phyloP scores from a whole-genome alignment of 257 asterid species.

The Plantago major region DNA sequence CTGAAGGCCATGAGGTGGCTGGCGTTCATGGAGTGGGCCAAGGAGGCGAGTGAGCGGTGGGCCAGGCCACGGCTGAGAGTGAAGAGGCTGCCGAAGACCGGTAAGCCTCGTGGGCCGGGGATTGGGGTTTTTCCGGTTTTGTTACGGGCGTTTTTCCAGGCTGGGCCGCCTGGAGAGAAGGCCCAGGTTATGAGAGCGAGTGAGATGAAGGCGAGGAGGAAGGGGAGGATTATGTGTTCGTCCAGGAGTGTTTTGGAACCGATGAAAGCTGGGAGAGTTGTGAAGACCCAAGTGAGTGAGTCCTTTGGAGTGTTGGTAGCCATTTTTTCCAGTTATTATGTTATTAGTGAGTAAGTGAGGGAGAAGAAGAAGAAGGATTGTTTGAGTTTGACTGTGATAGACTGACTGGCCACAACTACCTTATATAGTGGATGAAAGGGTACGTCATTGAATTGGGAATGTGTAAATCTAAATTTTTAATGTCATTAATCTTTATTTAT shows the following conservation, averaged over 20 bases:
- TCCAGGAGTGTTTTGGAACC: constrained; percentile 45
- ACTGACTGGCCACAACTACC: too few species aligned
- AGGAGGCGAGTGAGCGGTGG: constrained; percentile 38
- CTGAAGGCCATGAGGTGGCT: constrained; percentile 66
- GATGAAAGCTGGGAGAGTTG: constrained; percentile 39
- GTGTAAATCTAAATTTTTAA: too few species aligned
- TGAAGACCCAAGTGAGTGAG: constrained; percentile 49
- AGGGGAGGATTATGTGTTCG: constrained; percentile 22
- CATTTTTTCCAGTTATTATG: too few species aligned
- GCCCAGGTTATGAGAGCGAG: constrained; percentile 35
- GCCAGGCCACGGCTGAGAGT: constrained; percentile 52
- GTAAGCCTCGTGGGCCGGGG: constrained; percentile 63
- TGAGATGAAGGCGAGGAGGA: constrained; percentile 18
- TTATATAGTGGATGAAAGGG: too few species aligned
- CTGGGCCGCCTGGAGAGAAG: constrained; percentile 41
- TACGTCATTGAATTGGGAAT: too few species aligned
- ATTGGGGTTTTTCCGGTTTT: constrained; percentile 29
- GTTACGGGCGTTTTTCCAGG: constrained; percentile 46
- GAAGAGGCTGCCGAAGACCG: constrained; percentile 43
- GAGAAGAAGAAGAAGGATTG: too few species aligned
- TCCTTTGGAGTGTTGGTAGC: constrained; percentile 32
- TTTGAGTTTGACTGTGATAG: too few species aligned
- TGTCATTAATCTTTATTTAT: too few species aligned
- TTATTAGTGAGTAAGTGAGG: too few species aligned
- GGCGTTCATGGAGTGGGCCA: constrained; percentile 34